phyloP scores from a whole-genome alignment of 139 green algal genomes.

The Chlamydomonas schloesseri region DNA sequence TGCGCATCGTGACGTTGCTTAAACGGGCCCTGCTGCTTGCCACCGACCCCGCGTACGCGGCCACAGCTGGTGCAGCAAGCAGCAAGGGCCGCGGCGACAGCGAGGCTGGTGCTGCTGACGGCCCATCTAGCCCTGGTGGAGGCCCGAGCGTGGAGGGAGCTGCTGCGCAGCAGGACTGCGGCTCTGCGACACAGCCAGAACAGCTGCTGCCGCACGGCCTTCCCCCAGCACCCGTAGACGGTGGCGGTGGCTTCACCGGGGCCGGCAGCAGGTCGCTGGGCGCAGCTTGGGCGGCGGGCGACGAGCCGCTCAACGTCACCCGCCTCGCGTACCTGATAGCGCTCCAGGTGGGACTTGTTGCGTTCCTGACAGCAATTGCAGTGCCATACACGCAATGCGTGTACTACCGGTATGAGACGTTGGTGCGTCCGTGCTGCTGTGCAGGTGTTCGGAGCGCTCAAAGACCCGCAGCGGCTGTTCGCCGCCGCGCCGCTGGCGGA shows the following conservation, averaged over 20 bases:
- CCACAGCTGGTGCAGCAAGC: no score
- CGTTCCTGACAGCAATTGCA: not conserved
- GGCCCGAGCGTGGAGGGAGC: no score
- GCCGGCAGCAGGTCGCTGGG: not conserved
- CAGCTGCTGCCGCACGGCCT: no score
- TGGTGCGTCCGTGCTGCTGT: no score
- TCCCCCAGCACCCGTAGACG: not conserved
- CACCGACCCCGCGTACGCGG: conserved; percentile 34
- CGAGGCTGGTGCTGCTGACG: no score
- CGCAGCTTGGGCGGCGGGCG: not conserved
- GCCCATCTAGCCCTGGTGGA: no score
- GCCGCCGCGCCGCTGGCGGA: conserved; percentile 59
- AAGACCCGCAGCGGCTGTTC: conserved; percentile 46
- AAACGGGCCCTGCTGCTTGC: conserved; percentile 50
- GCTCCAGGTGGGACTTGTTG: conserved; percentile 23
- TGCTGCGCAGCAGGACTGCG: no score
- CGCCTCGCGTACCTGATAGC: conserved; percentile 29
- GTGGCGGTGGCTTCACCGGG: no score
- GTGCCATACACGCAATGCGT: no score
- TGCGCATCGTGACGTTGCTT: conserved; percentile 46
- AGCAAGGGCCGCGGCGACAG: no score
- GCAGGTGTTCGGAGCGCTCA: conserved; percentile 50
- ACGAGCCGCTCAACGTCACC: conserved; percentile 46
- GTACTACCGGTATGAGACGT: no score
- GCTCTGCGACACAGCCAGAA: not conserved